Base-by-base conservation (phyloP, 148 eudicot genomes). In the Fagopyrum tataricum region DNA sequence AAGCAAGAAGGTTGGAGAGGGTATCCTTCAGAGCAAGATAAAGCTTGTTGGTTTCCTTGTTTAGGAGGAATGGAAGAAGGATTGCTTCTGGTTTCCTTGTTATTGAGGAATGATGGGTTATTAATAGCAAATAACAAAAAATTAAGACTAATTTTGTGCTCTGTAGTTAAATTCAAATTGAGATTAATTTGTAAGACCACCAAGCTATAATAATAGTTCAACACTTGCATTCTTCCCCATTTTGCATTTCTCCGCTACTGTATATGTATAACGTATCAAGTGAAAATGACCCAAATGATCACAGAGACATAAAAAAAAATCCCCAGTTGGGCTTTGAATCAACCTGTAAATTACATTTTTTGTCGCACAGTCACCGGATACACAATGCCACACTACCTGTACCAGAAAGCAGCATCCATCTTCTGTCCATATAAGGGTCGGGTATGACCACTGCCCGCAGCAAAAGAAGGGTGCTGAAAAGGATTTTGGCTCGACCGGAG, bases 401-500 rank as follows among this genome's bases (percentile, higher is more conserved):
- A 77, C 83, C 82, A 72, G 72, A 76, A 76, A 47, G 90, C 85
- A 80, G 82, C 76, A 81, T 91, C 97, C 49, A 87, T 75, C 81
- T 89, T 96, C 12, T 82, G 84, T 23, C 89, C 90, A 52, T 81
- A 79, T 82, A 80, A 75, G 2, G 86, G 83, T 64, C 81, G 86
- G 80, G 53, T 74, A 73, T 82, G 93, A 24, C 67, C 67, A 69
- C 83, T 62, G 23, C 79, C 88, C 44, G 76, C 69, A 4, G 82
- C 84, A n/a, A 82, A 79, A 71, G 31, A 15, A 58, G 52, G 72
- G n/a, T 84, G 89, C 68, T 80, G 97, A 58, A 78, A 80, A 75
- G 82, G 96, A 75, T 85, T 90, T 20, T 88, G 85, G 15, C 85
- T 87, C 40, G 91, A 89, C 78, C 92, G 73, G 39, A 76, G 81